These are phyloP conservation scores for Malassezia sympodialis DNA, from an alignment of 1,284 basidiomycete genomes.

Conservation along the genomic window DNA sequence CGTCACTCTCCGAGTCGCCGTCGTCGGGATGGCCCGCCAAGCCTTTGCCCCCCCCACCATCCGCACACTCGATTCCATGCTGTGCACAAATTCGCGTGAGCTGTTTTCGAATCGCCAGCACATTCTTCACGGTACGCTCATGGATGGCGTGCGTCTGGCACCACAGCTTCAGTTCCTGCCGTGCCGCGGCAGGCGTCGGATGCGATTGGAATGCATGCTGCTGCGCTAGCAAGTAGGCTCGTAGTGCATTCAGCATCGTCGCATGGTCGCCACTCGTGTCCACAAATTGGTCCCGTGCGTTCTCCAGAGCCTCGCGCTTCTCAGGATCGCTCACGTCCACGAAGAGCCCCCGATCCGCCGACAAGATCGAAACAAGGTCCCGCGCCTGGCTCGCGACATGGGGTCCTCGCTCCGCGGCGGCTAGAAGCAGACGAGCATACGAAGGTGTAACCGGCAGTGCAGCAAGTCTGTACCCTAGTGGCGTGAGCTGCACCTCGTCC, in stretches of 20 bases:
- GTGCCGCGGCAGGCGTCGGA: background rate
- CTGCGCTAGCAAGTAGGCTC: constrained; percentile 34
- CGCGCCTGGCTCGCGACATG: constrained; percentile 28
- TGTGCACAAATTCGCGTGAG: constrained; percentile 30
- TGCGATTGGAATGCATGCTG: constrained; percentile 1
- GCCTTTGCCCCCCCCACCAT: constrained; percentile 11
- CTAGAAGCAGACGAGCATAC: constrained; percentile 34
- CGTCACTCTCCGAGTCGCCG: constrained; percentile 7
- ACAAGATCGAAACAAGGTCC: constrained; percentile 43
- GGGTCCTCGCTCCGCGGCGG: constrained; percentile 29
- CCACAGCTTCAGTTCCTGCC: constrained; percentile 25
- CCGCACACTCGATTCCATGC: constrained; percentile 34
- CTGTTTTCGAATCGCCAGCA: constrained; percentile 36
- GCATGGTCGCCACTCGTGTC: constrained; percentile 39
- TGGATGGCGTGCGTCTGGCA: constrained; percentile 37
- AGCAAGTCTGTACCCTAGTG: constrained; percentile 34
- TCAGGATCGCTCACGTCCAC: constrained; percentile 27
- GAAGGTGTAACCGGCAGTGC: constrained; percentile 36
- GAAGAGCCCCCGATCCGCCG: constrained; percentile 30
- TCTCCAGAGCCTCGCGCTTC: constrained; percentile 33
- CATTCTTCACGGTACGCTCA: constrained; percentile 33
- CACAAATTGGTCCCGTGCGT: constrained; percentile 48
- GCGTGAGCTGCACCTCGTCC: constrained; percentile 22
- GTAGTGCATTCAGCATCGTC: constrained; percentile 39
- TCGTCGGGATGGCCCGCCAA: background rate